Conservation (phyloP, 2,329 filamentous ascomycete species). For the Trichothecium sympodiale region DNA sequence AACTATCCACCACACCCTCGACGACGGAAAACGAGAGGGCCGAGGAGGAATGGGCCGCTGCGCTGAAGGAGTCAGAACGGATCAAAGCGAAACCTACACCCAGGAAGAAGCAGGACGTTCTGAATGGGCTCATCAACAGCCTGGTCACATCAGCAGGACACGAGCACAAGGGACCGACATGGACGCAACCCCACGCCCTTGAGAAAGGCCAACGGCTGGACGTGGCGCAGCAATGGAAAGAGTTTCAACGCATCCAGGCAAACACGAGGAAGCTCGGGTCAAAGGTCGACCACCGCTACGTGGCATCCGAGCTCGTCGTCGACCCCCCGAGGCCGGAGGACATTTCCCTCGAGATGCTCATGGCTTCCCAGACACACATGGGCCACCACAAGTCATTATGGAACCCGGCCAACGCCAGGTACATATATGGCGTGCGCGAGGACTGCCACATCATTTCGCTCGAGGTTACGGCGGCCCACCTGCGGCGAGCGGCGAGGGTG, state of each 20-base stretch:
- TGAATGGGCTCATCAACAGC: conserved; percentile 20
- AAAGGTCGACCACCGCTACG: conserved; percentile 43
- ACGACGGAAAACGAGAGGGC: conserved; percentile 11
- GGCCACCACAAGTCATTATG: conserved; percentile 85
- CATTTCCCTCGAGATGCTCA: conserved; percentile 80
- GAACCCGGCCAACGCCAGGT: conserved; percentile 89
- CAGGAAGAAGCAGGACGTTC: conserved; percentile 21
- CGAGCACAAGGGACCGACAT: conserved; percentile 20
- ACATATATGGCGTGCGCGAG: conserved; percentile 84
- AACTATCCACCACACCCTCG: conserved; percentile 19
- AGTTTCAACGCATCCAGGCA: conserved; percentile 25
- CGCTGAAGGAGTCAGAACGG: background rate
- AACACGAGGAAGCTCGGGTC: conserved; percentile 39
- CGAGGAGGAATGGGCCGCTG: conserved; percentile 1
- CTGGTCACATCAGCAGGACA: conserved; percentile 22
- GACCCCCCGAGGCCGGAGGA: conserved; percentile 69
- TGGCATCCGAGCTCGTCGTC: conserved; percentile 52
- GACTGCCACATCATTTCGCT: conserved; percentile 90
- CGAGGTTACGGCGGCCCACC: conserved; percentile 76
- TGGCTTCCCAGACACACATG: conserved; percentile 79
- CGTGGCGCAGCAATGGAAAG: conserved; percentile 26
- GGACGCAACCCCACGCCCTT: conserved; percentile 19
- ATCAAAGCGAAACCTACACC: conserved; percentile 7
- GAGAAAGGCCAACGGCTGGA: conserved; percentile 22
- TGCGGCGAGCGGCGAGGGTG: conserved; percentile 86